Evolutionary conservation across 441 rosid species (phyloP).

Genomic region (Erodium chrysanthum): DNA sequence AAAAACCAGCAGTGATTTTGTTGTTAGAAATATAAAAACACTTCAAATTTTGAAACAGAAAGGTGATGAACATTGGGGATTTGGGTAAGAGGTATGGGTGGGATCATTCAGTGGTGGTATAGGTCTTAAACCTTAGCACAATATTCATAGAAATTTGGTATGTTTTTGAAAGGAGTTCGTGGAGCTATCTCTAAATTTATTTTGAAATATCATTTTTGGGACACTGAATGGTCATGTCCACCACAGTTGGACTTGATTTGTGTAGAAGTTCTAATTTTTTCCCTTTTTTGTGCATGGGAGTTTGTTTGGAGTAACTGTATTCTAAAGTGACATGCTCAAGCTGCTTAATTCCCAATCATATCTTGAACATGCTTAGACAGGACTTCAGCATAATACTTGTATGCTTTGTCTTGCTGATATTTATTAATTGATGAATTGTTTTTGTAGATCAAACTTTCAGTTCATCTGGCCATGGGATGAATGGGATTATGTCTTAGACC

Average conservation of each 20-base stretch:
- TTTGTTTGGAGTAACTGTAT: no score
- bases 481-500: constrained; percentile 91
- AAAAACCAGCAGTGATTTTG: not conserved
- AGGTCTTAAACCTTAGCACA: not conserved
- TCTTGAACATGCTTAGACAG: no score
- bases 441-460: constrained; percentile 86
- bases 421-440: constrained; percentile 12
- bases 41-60: not conserved
- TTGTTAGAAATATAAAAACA: not conserved
- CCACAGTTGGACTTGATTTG: no score
- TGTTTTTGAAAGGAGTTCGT: no score
- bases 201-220: no score
- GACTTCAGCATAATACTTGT: not conserved
- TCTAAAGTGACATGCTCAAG: no score
- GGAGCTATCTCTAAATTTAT: no score
- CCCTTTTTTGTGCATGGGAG: no score
- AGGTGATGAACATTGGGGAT: not conserved
- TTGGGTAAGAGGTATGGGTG: not conserved
- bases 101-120: not conserved
- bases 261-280: no score
- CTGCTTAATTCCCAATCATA: no score
- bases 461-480: constrained; percentile 99
- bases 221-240: no score
- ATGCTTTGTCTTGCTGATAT: not conserved
- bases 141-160: not conserved